phyloP scores from a whole-genome alignment of 805 yeast genomes.

The Metschnikowia matae region DNA sequence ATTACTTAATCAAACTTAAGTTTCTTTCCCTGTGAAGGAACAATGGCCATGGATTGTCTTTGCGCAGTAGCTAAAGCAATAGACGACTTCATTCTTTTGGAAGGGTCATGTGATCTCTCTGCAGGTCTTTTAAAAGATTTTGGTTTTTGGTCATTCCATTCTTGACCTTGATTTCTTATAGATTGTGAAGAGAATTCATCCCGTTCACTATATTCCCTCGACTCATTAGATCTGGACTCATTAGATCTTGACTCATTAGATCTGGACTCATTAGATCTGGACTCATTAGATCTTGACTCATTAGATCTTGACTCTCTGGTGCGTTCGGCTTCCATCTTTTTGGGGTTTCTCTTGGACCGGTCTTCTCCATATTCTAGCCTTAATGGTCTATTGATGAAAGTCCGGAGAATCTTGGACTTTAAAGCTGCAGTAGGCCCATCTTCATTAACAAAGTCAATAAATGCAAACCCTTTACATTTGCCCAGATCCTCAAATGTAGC shows the following conservation, averaged over 20 bases:
- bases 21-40: slow-evolving; percentile 87
- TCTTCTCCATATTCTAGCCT: slow-evolving; percentile 95
- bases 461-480: slow-evolving; percentile 95
- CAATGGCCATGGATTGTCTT: slow-evolving; percentile 86
- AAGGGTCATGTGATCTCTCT: slow-evolving; percentile 20
- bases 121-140: slow-evolving; percentile 12
- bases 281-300: no score
- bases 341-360: slow-evolving; percentile 72
- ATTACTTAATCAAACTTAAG: slow-evolving; percentile 64
- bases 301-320: background rate
- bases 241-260: no score
- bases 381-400: slow-evolving; percentile 66
- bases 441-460: slow-evolving; percentile 78
- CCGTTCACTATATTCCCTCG: no score
- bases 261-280: no score
- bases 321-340: slow-evolving; percentile 12
- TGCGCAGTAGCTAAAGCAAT: slow-evolving; percentile 84
- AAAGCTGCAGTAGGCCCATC: slow-evolving; percentile 82
- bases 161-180: background rate
- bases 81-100: slow-evolving; percentile 65
- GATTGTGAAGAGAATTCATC: no score
- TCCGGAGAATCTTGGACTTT: slow-evolving; percentile 62
- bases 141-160: background rate
- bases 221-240: no score
- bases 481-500: slow-evolving; percentile 98